Base-by-base conservation (phyloP, 2,329 filamentous ascomycete species). In the Penicillium sclerotiorum region DNA sequence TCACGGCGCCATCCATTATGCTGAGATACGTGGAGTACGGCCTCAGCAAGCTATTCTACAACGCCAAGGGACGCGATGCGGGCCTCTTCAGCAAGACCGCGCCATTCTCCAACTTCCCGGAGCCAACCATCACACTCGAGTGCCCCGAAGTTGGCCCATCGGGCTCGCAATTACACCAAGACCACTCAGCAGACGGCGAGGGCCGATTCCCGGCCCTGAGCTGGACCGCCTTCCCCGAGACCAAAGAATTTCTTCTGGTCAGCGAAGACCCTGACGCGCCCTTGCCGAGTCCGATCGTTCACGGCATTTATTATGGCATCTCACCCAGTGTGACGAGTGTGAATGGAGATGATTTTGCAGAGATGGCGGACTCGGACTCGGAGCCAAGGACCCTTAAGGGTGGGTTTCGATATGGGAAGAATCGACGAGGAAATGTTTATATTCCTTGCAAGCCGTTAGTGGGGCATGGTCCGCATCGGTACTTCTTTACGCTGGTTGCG, bases 401-500 rank as follows among this genome's bases (percentile, higher is more conserved):
- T 0, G 77, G 77, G 0, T 82, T 81, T 50, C 66, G 72, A 47
- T 78, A 77, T 39, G 78, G 77, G 2, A 62, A 69, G 51, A 79
- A 73, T 20, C 60, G 68, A 4, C 63, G 68, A 2, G 70, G 70
- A 1, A 56, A 40, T 17, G 59, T 79, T 1, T 82, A 80, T 52
- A 67, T 74, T 4, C 67, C 74, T 0, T 78, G 80, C 1, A 62
- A 70, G 11, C 77, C 79, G 15, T 62, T 79, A 27, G 58, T 78
- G 45, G 79, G 79, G 21, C 75, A 81, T 55, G 79, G 80, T 0
- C 69, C 71, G 18, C 78, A 82, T 62, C 68, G 79, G 48, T 83
- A 81, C 47, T 78, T 80, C 62, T 82, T 72, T 49, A 68, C 78
- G 53, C 61, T 82, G 13, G 60, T 82, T 42, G 78, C 76, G 3